A percentile compares a stretch with the other conserved stretches of the same genome.
Conservation (phyloP, 2,329 filamentous ascomycete genomes). For the Fusarium redolens region DNA sequence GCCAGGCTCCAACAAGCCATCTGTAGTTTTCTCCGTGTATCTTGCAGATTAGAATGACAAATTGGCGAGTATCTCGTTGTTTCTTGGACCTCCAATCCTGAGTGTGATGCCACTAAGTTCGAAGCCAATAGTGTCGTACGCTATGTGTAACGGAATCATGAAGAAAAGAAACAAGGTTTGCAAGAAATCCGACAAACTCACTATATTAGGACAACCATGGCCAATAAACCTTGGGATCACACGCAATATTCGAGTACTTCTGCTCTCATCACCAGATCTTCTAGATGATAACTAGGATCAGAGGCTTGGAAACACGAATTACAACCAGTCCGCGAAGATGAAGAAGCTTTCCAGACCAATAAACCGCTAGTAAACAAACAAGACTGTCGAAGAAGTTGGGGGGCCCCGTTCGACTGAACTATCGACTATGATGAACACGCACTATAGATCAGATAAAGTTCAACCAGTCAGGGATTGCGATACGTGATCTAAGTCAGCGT, state of each 20-base stretch:
- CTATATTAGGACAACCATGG: no score
- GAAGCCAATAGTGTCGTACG: no score
- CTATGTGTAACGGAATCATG: no score
- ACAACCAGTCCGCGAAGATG: rapidly evolving
- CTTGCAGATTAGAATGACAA: background rate
- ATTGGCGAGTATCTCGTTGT: no score
- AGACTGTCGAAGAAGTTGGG: rapidly evolving
- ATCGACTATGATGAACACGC: rapidly evolving
- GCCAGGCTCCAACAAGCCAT: constrained; percentile 8
- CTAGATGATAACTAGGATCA: rapidly evolving
- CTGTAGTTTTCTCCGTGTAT: background rate
- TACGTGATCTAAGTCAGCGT: rapidly evolving
- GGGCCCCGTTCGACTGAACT: rapidly evolving
- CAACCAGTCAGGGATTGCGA: rapidly evolving
- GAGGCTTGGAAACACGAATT: rapidly evolving
- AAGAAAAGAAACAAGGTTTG: no score
- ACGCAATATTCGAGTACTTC: rapidly evolving
- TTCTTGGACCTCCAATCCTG: no score
- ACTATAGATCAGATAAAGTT: rapidly evolving
- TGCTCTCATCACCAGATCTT: no score
- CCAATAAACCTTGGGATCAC: no score
- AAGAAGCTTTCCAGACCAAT: rapidly evolving
- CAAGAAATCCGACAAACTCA: no score
- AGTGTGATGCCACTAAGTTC: no score
- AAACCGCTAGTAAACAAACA: no score